Base-by-base conservation (phyloP, 768 basidiomycete genomes). In the Trametes meyenii region DNA sequence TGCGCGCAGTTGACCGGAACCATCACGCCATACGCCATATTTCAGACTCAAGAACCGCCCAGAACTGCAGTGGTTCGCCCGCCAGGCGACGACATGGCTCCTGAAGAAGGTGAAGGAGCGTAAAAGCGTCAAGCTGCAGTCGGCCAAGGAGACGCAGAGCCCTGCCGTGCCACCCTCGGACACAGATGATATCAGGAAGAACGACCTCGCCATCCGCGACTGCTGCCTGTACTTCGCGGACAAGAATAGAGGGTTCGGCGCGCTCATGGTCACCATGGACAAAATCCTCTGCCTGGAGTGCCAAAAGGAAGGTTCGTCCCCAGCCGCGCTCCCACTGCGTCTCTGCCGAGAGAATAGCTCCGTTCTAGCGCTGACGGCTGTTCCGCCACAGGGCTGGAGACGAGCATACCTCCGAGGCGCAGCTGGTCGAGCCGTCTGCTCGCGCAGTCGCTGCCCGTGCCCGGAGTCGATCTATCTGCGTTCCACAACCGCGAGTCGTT, bases 201-300 rank as follows among this genome's bases (percentile, higher is more conserved):
- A 91, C 67, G 92, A 94, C 67, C 78, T 79, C 53, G 73, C 88
- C 40, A 91, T 94, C 66, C 73, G 89, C 54, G 92, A 93, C 70
- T 94, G 91, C 66, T 89, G 86, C 67, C 75, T 79, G 65, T 88
- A 85, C 71, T 90, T 87, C 63, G 55, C 61, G 49, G 71, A 67
- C 55, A 72, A 65, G 40, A 77, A 74, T 24, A 73, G 68, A 46
- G 75, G 77, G n/a, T 77, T 73, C 61, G 87, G 86, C n/a, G 75
- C 81, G 54, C 66, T 92, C 42, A 55, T 71, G 45, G 85, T 87
- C 70, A 90, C 84, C 58, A 83, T 79, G 49, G 92, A 94, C 73
- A 86, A 82, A 49, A 88, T 88, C 64, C 73, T 93, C 33, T 83
- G 81, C 58, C 75, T 85, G 51, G 78, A 85, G 63, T 77, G 77